phyloP scores from a whole-genome alignment of 768 basidiomycete genomes.

The Rossbeevera mucosa region DNA sequence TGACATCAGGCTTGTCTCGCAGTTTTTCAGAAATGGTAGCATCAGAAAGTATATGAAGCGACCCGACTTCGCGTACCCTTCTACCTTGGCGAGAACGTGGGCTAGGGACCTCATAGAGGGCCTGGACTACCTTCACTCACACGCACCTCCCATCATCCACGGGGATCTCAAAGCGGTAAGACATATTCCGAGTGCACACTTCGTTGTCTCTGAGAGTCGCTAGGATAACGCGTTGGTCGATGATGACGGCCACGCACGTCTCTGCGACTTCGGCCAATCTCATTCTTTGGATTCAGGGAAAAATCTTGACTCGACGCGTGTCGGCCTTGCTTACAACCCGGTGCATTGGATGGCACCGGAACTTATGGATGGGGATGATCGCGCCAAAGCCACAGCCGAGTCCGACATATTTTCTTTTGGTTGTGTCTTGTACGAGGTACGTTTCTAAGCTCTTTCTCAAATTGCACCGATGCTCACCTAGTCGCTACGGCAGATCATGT shows the following conservation, averaged over 20 bases:
- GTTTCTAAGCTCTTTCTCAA: not conserved
- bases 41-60: slow-evolving; percentile 8
- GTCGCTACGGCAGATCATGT: slow-evolving; percentile 13
- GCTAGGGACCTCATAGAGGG: slow-evolving; percentile 18
- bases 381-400: slow-evolving; percentile 7
- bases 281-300: slow-evolving; percentile 20
- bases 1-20: slow-evolving; percentile 22
- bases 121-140: slow-evolving; percentile 22
- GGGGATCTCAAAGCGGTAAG: slow-evolving; percentile 39
- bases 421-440: slow-evolving; percentile 30
- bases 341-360: slow-evolving; percentile 29
- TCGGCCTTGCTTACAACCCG: slow-evolving; percentile 12
- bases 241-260: slow-evolving; percentile 9
- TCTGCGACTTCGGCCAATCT: slow-evolving; percentile 29
- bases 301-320: slow-evolving; percentile 21
- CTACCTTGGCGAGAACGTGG: slow-evolving; percentile 5
- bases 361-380: slow-evolving; percentile 6
- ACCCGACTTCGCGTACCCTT: not conserved
- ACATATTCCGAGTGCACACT: not conserved
- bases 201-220: not conserved
- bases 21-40: slow-evolving; percentile 20
- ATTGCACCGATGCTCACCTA: not conserved
- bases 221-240: slow-evolving; percentile 26
- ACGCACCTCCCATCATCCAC: slow-evolving; percentile 32
- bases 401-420: slow-evolving; percentile 28